Conservation (phyloP, 305 asterid species). For the Plantago lanceolata region DNA sequence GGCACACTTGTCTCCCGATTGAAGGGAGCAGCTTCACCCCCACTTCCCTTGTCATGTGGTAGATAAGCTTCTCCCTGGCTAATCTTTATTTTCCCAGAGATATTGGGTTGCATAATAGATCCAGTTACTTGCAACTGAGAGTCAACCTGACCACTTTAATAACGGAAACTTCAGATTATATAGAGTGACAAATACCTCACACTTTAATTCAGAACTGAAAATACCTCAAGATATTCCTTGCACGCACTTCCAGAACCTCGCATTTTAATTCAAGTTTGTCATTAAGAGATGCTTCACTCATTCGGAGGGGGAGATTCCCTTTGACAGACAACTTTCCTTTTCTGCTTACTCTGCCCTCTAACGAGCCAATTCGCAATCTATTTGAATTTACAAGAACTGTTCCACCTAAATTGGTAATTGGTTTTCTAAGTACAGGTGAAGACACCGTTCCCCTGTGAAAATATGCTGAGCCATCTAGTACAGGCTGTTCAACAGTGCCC, state of each 20-base stretch:
- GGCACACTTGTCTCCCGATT: constrained; percentile 49
- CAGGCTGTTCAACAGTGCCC: constrained; percentile 97
- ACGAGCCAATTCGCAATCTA: constrained; percentile 70
- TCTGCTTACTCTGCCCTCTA: constrained; percentile 96
- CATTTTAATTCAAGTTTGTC: constrained; percentile 95
- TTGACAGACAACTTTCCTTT: constrained; percentile 84
- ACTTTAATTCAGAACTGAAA: constrained; percentile 17
- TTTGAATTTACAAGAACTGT: constrained; percentile 84
- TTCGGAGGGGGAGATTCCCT: constrained; percentile 75
- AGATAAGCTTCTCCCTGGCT: constrained; percentile 98
- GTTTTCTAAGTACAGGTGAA: constrained; percentile 91
- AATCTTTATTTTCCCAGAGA: constrained; percentile 88
- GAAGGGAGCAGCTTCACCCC: constrained; percentile 79
- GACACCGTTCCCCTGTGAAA: constrained; percentile 94
- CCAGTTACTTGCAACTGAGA: constrained; percentile 88
- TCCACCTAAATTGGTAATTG: constrained; percentile 90
- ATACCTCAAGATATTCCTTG: constrained; percentile 87
- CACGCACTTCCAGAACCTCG: constrained; percentile 93
- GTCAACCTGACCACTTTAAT: constrained; percentile 95
- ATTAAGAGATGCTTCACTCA: constrained; percentile 59
- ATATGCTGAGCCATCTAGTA: constrained; percentile 95
- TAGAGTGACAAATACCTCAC: no score
- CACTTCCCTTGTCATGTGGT: constrained; percentile 96
- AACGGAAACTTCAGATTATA: constrained; percentile 26
- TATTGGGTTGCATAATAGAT: constrained; percentile 92